Percentiles rank a stretch among this genome's conserved stretches.
phyloP scores from a whole-genome alignment of 73 alveolate species.

The Durusdinium trenchii region DNA sequence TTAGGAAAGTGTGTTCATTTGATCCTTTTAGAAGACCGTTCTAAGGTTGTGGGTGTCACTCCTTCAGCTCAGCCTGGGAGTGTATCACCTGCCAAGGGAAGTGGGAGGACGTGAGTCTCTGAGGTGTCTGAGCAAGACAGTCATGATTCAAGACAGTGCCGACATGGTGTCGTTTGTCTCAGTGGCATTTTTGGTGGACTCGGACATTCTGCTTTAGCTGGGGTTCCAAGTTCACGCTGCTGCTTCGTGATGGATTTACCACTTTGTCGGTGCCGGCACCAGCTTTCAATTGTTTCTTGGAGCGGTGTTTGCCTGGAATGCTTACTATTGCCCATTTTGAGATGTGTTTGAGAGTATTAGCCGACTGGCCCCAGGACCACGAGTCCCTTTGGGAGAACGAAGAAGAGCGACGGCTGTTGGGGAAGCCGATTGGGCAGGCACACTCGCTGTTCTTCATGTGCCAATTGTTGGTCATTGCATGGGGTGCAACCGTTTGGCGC shows the following conservation, averaged over 20 bases:
- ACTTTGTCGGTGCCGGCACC: no score
- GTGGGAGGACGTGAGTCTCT: slow-evolving; percentile 96
- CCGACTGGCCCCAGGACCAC: slow-evolving; percentile 96
- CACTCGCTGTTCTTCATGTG: neutral
- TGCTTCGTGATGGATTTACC: no score
- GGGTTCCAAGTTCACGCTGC: no score
- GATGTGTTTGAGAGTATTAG: neutral
- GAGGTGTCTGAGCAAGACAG: neutral
- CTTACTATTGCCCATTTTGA: neutral
- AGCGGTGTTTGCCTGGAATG: no score
- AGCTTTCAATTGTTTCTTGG: no score
- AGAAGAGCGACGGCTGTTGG: slow-evolving; percentile 98
- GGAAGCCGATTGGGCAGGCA: slow-evolving; percentile 97
- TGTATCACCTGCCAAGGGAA: slow-evolving; percentile 98
- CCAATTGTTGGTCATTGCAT: neutral
- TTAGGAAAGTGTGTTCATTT: no score
- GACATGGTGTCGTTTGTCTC: no score
- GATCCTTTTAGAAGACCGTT: no score
- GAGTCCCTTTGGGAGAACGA: slow-evolving; percentile 98
- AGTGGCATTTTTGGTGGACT: no score
- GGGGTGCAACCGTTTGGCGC: no score
- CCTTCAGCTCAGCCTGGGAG: slow-evolving; percentile 97
- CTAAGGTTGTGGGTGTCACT: slow-evolving; percentile 65
- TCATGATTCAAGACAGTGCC: no score
- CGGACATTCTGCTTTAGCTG: no score